These are phyloP conservation scores for Lunularia cruciata DNA, from an alignment of 225 moss, liverwort and hornwort species.

Conservation along the genomic window DNA sequence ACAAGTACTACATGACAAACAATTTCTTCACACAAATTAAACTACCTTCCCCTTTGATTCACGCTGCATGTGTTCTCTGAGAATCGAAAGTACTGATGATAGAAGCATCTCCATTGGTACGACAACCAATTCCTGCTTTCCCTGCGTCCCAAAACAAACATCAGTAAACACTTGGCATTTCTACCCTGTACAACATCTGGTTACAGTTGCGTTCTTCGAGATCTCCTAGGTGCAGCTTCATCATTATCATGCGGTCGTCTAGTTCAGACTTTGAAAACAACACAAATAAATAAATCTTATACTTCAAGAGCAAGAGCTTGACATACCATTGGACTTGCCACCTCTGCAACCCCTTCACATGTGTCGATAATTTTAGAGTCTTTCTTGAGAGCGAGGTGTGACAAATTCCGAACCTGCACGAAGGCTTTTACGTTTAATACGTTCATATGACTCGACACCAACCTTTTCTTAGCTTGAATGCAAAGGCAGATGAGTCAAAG, in stretches of 20 bases:
- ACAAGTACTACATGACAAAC: neutral
- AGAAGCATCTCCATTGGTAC: slow-evolving; percentile 33
- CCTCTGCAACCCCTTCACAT: slow-evolving; percentile 11
- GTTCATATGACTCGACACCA: too few relatives aligned
- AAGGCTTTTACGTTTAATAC: too few relatives aligned
- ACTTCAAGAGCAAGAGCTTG: neutral
- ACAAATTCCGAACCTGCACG: slow-evolving; percentile 30
- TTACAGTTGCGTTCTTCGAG: too few relatives aligned
- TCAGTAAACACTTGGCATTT: neutral
- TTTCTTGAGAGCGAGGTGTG: slow-evolving; percentile 21
- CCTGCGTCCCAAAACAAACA: slow-evolving; percentile 21
- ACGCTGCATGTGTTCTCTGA: slow-evolving; percentile 27
- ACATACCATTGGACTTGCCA: slow-evolving; percentile 11
- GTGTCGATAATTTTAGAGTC: slow-evolving; percentile 16
- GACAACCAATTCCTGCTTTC: slow-evolving; percentile 21
- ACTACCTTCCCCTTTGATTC: slow-evolving; percentile 37
- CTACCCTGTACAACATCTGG: neutral
- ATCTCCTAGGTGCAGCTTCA: too few relatives aligned
- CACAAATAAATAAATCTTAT: too few relatives aligned
- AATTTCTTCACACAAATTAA: neutral
- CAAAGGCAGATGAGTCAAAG: too few relatives aligned
- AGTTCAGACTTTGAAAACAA: too few relatives aligned
- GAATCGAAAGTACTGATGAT: slow-evolving; percentile 11
- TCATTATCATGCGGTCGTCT: too few relatives aligned
- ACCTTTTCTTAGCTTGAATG: too few relatives aligned